Percentiles rank a stretch among this genome's conserved stretches.
Conservation (phyloP, 352 stramenopile genomes). For the Pythium brassicae region DNA sequence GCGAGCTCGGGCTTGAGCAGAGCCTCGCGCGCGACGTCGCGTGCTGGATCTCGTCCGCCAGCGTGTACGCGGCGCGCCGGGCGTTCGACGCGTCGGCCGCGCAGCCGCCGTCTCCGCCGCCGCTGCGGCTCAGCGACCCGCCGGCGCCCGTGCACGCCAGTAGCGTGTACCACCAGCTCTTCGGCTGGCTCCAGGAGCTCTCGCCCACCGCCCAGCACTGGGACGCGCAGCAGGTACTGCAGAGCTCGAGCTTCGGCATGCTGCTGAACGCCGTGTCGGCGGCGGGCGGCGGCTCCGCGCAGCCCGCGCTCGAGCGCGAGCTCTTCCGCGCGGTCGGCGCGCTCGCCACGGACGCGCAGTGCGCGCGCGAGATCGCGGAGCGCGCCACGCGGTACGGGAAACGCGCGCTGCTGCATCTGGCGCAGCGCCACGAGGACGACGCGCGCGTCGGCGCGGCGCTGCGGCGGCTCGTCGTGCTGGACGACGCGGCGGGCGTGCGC, state of each 20-base stretch:
- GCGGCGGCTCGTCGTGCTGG: slow-evolving; percentile 37
- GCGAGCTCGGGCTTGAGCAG: slow-evolving; percentile 64
- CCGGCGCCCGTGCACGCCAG: background rate
- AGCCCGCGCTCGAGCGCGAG: slow-evolving; percentile 33
- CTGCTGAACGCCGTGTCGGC: slow-evolving; percentile 52
- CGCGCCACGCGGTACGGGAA: slow-evolving; percentile 64
- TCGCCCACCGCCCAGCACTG: slow-evolving; percentile 23
- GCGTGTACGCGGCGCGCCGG: slow-evolving; percentile 48
- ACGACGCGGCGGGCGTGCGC: slow-evolving; percentile 27
- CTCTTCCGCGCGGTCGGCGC: slow-evolving; percentile 44
- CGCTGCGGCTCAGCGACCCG: background rate
- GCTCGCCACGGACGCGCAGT: slow-evolving; percentile 47
- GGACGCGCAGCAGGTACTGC: slow-evolving; percentile 41
- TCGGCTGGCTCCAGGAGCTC: slow-evolving; percentile 44
- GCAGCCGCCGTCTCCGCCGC: slow-evolving; percentile 8
- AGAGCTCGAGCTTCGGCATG: slow-evolving; percentile 59
- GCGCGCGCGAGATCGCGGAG: slow-evolving; percentile 51
- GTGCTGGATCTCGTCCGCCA: slow-evolving; percentile 60
- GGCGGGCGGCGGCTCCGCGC: slow-evolving; percentile 8
- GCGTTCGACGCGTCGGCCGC: slow-evolving; percentile 39
- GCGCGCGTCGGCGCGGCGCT: slow-evolving; percentile 51
- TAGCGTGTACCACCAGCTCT: slow-evolving; percentile 36
- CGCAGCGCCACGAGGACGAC: slow-evolving; percentile 46
- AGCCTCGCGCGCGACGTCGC: slow-evolving; percentile 62
- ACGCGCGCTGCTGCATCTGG: slow-evolving; percentile 59